Conservation (phyloP, 257 asterid species). For the Capsicum baccatum region DNA sequence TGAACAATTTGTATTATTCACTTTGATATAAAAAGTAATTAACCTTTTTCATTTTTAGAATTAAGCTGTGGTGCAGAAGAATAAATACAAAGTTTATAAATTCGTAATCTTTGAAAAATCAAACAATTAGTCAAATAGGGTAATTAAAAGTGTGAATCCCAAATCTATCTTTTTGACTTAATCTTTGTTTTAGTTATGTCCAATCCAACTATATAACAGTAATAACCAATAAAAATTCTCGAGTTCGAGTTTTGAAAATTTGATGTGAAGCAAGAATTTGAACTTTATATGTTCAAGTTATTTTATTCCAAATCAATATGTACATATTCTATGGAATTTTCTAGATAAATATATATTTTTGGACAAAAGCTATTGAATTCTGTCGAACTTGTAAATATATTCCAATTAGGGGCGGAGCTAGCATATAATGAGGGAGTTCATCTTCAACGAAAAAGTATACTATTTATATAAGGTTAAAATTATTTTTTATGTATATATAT, state of each 20-base stretch:
- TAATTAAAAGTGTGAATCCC: conserved; percentile 7
- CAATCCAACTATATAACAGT: background rate
- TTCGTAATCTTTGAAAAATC: background rate
- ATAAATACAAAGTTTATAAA: background rate
- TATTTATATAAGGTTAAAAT: no score
- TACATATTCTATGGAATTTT: no score
- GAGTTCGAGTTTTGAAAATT: background rate
- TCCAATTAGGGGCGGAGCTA: background rate
- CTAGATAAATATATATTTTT: no score
- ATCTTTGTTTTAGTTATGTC: background rate
- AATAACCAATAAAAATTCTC: background rate
- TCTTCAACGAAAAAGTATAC: no score
- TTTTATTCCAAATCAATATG: no score
- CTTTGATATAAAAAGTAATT: background rate
- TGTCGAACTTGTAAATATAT: background rate
- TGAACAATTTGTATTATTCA: background rate
- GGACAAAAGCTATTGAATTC: background rate
- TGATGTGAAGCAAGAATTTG: background rate
- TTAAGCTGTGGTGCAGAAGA: background rate
- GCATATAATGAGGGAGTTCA: no score
- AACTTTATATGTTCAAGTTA: background rate
- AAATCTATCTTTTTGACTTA: background rate
- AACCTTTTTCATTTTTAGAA: background rate
- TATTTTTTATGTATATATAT: no score
- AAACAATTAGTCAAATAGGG: conserved; percentile 1